Evolutionary conservation across 768 basidiomycete genomes (phyloP).

Genomic region (Termitomyces sp.): DNA sequence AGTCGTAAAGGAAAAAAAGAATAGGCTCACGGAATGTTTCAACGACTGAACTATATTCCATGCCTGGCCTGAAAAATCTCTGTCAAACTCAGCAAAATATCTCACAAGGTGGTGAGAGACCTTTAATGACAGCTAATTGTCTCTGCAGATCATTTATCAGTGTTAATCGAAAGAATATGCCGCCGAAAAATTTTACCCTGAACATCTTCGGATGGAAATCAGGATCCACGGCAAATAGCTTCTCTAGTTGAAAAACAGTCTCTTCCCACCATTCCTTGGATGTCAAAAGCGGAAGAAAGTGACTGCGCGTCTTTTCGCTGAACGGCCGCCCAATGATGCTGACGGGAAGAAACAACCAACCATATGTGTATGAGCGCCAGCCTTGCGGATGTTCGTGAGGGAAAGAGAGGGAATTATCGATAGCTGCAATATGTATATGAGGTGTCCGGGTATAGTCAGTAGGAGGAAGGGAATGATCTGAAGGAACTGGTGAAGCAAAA

Average conservation of each 20-base stretch:
- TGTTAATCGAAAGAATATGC: slow-evolving; percentile 3
- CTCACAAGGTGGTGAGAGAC: slow-evolving; percentile 19
- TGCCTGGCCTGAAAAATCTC: slow-evolving; percentile 55
- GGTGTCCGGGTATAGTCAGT: slow-evolving; percentile 59
- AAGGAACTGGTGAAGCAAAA: slow-evolving; percentile 33
- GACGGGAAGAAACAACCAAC: slow-evolving; percentile 85
- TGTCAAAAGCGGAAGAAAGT: slow-evolving; percentile 79
- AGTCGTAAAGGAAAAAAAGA: neutral
- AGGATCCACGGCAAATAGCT: slow-evolving; percentile 75
- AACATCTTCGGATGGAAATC: slow-evolving; percentile 93
- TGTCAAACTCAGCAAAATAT: neutral
- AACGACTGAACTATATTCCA: slow-evolving; percentile 88
- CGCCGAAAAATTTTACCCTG: slow-evolving; percentile 37
- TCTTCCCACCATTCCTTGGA: slow-evolving; percentile 91
- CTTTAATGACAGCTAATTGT: slow-evolving; percentile 91
- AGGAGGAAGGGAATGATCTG: slow-evolving; percentile 32
- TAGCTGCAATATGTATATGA: slow-evolving; percentile 89
- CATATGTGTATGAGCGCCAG: slow-evolving; percentile 79
- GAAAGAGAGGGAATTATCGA: slow-evolving; percentile 90
- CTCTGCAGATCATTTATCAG: slow-evolving; percentile 39
- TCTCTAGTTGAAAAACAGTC: slow-evolving; percentile 73
- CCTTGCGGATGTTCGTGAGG: slow-evolving; percentile 88
- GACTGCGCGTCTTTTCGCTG: slow-evolving; percentile 74
- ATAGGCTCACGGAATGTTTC: slow-evolving; percentile 55
- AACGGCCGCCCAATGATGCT: slow-evolving; percentile 85